phyloP scores from a whole-genome alignment of 1,284 basidiomycete species.

The Termitomyces sp. region DNA sequence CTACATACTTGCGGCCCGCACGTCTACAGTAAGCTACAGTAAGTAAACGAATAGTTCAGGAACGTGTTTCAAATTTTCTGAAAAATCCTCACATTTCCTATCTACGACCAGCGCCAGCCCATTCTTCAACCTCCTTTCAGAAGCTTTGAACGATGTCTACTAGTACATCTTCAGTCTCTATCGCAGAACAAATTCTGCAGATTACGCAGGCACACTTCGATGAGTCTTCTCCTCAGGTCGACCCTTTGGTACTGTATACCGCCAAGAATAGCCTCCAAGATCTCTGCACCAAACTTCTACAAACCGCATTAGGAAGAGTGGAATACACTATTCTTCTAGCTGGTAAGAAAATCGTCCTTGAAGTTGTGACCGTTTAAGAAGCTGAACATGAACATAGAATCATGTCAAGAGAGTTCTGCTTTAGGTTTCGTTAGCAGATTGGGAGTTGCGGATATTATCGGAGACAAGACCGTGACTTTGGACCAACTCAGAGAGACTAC shows the following conservation, averaged over 20 bases:
- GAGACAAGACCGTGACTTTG: conserved; percentile 17
- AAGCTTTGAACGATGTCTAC: background rate
- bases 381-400: conserved; percentile 15
- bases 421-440: conserved; percentile 22
- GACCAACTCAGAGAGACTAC: conserved; percentile 19
- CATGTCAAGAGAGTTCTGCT: conserved; percentile 27
- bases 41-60: too few species aligned
- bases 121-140: too few species aligned
- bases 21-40: too few species aligned
- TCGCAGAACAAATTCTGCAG: conserved; percentile 14
- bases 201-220: conserved; percentile 8
- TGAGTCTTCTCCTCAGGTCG: background rate
- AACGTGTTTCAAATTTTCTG: too few species aligned
- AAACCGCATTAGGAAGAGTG: conserved; percentile 6
- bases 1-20: too few species aligned
- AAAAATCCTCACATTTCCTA: too few species aligned
- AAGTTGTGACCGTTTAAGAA: background rate
- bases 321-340: conserved; percentile 18
- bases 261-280: conserved; percentile 15
- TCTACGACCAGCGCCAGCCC: too few species aligned
- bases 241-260: conserved; percentile 12
- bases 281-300: conserved; percentile 13
- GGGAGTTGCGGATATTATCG: conserved; percentile 24
- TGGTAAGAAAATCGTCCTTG: conserved; percentile 7
- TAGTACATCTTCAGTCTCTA: conserved; percentile 2